A percentile compares a stretch with the other conserved stretches of the same genome.
These are phyloP conservation scores for Carallia brachiata DNA, from an alignment of 345 rosid species.

Conservation along the genomic window DNA sequence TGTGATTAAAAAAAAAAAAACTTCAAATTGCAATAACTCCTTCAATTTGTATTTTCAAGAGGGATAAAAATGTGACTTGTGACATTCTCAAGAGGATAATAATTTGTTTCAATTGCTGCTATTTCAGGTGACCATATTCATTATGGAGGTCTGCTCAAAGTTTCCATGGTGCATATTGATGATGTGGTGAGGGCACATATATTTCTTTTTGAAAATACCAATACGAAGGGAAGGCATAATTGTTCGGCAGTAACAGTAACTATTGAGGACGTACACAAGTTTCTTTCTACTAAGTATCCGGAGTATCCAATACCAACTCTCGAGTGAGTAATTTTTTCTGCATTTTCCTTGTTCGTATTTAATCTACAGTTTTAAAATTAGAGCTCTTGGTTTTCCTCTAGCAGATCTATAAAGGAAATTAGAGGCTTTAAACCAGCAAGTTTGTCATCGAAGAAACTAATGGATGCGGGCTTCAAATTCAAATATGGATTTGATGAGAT, in stretches of 20 bases:
- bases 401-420: conserved; percentile 3
- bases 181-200: conserved; percentile 45
- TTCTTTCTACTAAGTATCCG: conserved; percentile 34
- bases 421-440: not conserved
- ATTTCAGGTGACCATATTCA: conserved; percentile 7
- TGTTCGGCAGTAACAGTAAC: conserved; percentile 28
- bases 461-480: conserved; percentile 37
- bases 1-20: no score
- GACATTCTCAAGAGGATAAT: no score
- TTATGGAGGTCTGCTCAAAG: not conserved
- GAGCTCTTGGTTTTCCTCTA: not conserved
- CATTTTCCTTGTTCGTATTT: not conserved
- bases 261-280: conserved; percentile 20
- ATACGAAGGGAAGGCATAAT: conserved; percentile 41
- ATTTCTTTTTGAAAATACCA: conserved; percentile 34
- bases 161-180: conserved; percentile 36
- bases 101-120: not conserved
- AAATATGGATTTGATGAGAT: conserved; percentile 31
- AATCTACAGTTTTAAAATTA: not conserved
- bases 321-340: conserved; percentile 22
- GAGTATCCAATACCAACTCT: conserved; percentile 21
- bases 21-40: no score
- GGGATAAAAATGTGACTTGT: no score
- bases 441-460: conserved; percentile 31
- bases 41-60: no score